These are phyloP conservation scores for Erodium chrysanthum DNA, from an alignment of 441 rosid genomes.

Conservation along the genomic window DNA sequence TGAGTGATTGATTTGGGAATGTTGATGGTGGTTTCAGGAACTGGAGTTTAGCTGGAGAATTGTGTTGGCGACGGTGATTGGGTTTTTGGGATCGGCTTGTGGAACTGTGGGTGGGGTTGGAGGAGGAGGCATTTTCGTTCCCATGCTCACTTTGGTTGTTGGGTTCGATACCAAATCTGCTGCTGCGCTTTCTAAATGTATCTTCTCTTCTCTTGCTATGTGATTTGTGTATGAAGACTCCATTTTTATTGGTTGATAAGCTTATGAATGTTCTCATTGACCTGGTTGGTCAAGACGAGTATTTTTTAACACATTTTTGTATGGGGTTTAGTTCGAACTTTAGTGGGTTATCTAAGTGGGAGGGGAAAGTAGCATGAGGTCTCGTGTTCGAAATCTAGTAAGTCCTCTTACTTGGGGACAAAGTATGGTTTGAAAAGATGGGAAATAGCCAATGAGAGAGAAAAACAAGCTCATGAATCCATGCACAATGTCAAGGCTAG, in stretches of 20 bases:
- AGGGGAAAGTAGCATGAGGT: no score
- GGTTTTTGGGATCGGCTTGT: conserved; percentile 81
- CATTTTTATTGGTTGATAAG: not conserved
- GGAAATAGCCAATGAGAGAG: no score
- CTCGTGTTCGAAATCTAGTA: no score
- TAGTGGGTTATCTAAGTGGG: no score
- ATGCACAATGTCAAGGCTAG: no score
- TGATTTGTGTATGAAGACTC: not conserved
- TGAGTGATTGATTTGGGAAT: not conserved
- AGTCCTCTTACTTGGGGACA: no score
- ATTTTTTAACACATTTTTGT: no score
- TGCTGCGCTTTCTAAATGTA: conserved; percentile 91
- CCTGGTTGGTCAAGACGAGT: no score
- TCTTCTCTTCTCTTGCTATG: not conserved
- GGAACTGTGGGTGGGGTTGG: conserved; percentile 43
- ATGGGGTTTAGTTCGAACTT: no score
- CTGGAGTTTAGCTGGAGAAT: conserved; percentile 63
- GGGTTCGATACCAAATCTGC: conserved; percentile 94
- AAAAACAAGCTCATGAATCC: no score
- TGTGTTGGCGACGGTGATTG: conserved; percentile 61
- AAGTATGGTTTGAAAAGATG: no score
- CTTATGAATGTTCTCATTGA: no score
- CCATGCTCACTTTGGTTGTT: conserved; percentile 84
- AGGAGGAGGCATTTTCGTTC: conserved; percentile 80
- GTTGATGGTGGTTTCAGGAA: conserved; percentile 27